These are phyloP conservation scores for Gymnopilus dilepis DNA, from an alignment of 768 basidiomycete genomes.

Conservation along the genomic window DNA sequence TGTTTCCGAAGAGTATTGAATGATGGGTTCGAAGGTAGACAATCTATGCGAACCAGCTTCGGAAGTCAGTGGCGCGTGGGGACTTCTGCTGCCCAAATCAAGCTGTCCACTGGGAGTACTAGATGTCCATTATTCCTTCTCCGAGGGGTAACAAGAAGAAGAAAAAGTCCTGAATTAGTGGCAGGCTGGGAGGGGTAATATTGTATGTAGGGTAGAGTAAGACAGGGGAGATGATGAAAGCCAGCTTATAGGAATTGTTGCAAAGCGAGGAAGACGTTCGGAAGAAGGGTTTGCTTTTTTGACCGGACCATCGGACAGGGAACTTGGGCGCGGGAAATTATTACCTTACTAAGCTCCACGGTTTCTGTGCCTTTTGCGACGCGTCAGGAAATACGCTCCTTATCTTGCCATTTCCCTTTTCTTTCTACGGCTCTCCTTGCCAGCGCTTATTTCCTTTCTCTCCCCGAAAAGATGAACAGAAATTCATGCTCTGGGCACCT, in stretches of 20 bases:
- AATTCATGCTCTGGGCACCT: background rate
- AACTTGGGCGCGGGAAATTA: background rate
- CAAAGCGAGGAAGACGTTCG: background rate
- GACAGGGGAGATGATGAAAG: background rate
- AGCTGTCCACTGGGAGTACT: background rate
- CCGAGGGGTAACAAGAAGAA: background rate
- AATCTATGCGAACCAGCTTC: background rate
- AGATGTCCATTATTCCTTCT: constrained; percentile 1
- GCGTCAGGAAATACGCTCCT: background rate
- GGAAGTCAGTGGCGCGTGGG: constrained; percentile 8
- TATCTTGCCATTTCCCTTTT: background rate
- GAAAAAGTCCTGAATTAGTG: background rate
- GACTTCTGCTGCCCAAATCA: background rate
- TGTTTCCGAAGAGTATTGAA: background rate
- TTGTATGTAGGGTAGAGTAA: background rate
- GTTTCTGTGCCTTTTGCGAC: background rate
- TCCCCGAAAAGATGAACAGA: background rate
- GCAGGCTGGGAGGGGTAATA: background rate
- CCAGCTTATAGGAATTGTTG: background rate
- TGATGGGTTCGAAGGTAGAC: background rate
- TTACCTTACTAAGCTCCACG: background rate
- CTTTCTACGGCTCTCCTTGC: background rate
- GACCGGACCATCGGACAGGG: background rate
- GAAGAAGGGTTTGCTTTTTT: background rate
- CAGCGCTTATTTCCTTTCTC: background rate